Conservation (phyloP, 2,329 filamentous ascomycete genomes). For the Aureobasidium sp. region DNA sequence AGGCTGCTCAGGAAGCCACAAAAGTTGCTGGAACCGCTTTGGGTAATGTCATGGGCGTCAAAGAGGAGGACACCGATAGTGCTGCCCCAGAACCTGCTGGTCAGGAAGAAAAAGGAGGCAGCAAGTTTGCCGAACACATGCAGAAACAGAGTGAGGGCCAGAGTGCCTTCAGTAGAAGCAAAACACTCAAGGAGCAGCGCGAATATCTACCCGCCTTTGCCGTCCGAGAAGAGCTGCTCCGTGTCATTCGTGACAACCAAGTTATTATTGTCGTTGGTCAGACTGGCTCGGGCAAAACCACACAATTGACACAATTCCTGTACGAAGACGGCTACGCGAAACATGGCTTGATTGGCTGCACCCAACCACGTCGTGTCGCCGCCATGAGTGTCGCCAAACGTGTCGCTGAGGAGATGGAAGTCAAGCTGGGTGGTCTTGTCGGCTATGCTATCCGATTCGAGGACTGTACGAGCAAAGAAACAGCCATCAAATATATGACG, state of each 20-base stretch:
- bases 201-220: constrained; percentile 94
- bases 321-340: constrained; percentile 91
- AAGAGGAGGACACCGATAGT: constrained; percentile 83
- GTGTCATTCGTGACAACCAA: constrained; percentile 93
- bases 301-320: constrained; percentile 91
- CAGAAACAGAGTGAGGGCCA: constrained; percentile 72
- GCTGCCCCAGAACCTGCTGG: constrained; percentile 66
- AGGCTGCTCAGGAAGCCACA: constrained; percentile 90
- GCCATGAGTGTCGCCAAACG: constrained; percentile 99
- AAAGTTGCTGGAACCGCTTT: constrained; percentile 86
- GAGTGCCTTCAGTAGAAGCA: constrained; percentile 88
- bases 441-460: constrained; percentile 98
- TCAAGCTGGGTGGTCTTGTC: constrained; percentile 76
- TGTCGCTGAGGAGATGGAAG: constrained; percentile 97
- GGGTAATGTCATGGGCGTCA: constrained; percentile 92
- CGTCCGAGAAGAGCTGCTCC: constrained; percentile 83
- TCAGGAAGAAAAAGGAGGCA: constrained; percentile 49
- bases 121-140: constrained; percentile 84
- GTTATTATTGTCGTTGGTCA: constrained; percentile 95
- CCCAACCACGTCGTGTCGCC: constrained; percentile 89
- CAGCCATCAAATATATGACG: constrained; percentile 98
- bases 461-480: constrained; percentile 93
- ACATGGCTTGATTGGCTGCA: constrained; percentile 87
- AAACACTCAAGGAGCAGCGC: constrained; percentile 81
- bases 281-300: constrained; percentile 96